These are phyloP conservation scores for Luffa acutangula DNA, from an alignment of 306 rosid genomes.

Conservation along the genomic window DNA sequence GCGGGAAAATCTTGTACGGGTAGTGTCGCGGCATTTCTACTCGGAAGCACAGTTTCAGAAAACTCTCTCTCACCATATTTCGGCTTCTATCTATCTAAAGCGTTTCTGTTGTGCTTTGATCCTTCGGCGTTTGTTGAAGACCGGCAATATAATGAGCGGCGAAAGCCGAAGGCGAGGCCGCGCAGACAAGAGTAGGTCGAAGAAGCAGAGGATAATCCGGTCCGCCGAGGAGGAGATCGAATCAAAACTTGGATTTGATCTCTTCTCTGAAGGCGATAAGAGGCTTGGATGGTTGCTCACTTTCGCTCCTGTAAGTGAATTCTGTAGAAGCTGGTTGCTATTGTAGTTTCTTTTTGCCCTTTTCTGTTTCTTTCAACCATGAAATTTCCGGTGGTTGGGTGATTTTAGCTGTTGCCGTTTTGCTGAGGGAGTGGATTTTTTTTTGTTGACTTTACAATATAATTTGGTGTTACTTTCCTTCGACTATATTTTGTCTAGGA, in stretches of 20 bases:
- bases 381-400: neutral
- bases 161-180: constrained; percentile 46
- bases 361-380: neutral
- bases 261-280: constrained; percentile 76
- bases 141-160: constrained; percentile 29
- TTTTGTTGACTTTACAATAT: neutral
- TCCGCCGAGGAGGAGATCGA: constrained; percentile 85
- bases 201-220: constrained; percentile 61
- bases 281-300: constrained; percentile 92
- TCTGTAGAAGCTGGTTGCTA: neutral
- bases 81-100: neutral
- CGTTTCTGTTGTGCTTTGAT: neutral
- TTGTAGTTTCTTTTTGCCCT: neutral
- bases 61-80: neutral
- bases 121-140: neutral
- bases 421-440: neutral
- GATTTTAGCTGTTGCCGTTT: neutral
- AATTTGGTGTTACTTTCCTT: neutral
- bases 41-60: neutral
- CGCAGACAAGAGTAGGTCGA: constrained; percentile 26
- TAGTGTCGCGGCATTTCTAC: neutral
- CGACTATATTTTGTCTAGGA: neutral
- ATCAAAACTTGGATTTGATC: constrained; percentile 66
- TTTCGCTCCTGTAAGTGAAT: constrained; percentile 56
- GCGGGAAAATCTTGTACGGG: neutral